phyloP scores from a whole-genome alignment of 2,329 filamentous ascomycete species.

The Balansia obtecta region DNA sequence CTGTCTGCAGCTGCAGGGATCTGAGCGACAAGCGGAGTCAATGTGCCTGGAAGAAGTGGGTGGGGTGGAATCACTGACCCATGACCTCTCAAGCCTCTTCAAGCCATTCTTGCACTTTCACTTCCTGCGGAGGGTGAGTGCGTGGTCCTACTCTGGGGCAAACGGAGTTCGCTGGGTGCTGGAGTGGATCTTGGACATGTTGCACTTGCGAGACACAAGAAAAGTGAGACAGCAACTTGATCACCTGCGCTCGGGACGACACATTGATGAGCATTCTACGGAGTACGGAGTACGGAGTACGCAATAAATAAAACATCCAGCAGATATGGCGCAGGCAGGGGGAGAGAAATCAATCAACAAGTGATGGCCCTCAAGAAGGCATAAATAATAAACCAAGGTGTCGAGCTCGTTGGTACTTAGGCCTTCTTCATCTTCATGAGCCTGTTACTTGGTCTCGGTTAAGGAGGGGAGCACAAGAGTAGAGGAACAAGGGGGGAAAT shows the following conservation, averaged over 20 bases:
- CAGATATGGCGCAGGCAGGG: too few relatives aligned
- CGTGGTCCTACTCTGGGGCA: neutral
- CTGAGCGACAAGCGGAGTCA: constrained; percentile 8
- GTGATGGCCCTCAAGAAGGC: too few relatives aligned
- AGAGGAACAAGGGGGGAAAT: too few relatives aligned
- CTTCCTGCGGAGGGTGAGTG: neutral
- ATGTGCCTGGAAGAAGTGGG: neutral
- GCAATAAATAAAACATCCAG: neutral
- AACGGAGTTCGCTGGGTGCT: too few relatives aligned
- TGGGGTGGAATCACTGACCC: constrained; percentile 6
- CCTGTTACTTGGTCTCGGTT: neutral
- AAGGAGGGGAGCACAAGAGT: neutral
- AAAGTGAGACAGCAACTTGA: neutral
- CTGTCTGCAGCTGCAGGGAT: constrained; percentile 14
- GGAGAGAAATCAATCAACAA: too few relatives aligned
- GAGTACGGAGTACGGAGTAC: neutral
- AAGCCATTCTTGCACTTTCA: neutral
- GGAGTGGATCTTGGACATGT: neutral
- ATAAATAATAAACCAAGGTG: neutral
- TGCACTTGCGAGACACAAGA: neutral
- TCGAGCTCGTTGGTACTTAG: too few relatives aligned
- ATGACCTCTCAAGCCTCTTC: neutral
- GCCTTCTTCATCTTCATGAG: neutral
- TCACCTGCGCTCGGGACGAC: neutral
- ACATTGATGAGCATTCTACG: neutral